Evolutionary conservation across 2,329 filamentous ascomycete species (phyloP), one percentile per base, ranked within the genome.

Genomic region (Ophiosphaerella herpotricha): DNA sequence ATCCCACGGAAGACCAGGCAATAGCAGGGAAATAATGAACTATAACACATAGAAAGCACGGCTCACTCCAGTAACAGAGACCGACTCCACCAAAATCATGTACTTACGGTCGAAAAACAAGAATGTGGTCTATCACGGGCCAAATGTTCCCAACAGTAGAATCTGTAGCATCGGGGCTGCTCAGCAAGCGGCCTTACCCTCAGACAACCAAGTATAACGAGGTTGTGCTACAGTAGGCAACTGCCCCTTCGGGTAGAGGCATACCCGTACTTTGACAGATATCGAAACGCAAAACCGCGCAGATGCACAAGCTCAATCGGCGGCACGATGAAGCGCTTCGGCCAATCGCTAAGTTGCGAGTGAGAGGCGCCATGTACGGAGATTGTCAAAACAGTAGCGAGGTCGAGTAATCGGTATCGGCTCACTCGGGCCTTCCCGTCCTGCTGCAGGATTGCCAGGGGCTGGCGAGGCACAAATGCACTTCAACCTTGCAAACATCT

Each of bases 281-380:
- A 72, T 75, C 5, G 59, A 71, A 14, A 50, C 39, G 1, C 75
- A 72, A 73, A 21, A 4, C 18, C 18, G 18, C 18, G 18, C 18
- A 21, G 18, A 21, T 4, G 18, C 18, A 21, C 18, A 21, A 21
- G 18, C 18, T 21, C 18, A 21, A 68, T 73, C 32, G 35, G 36
- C 12, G 13, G 21, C 6, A 46, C 36, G 13, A 21, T 34, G 7
- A 16, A 39, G 24, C 34, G 29, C 12, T 38, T 31, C 9, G 34
- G 24, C n/a, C 23, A 26, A 12, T 35, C 42, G 33, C 34, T 38
- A 18, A 35, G 39, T n/a, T 24, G 42, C 38, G 24, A 45, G 24
- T 32, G 4, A 18, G 4, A 7, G 6, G 18, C 26, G 4, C 26
- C 6, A 3, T 29, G 26, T 6, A 29, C 6, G 11, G 11, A 8